A percentile compares a stretch with the other conserved stretches of the same genome.
Conservation (phyloP, 208 protist genomes). For the Acanthamoeba rhysodes region DNA sequence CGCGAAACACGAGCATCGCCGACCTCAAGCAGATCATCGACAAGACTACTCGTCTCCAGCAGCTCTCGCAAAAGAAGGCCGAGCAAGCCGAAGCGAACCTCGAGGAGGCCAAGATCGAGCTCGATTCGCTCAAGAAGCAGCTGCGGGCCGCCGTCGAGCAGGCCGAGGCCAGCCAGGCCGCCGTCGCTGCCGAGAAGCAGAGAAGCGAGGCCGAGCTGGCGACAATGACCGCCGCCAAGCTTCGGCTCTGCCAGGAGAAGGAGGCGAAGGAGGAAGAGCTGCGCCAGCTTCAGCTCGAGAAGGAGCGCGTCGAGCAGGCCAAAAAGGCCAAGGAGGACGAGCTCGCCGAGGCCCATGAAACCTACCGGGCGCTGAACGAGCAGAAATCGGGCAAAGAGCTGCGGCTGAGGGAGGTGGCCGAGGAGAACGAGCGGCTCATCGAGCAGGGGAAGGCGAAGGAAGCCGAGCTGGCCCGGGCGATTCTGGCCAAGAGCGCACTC, state of each 20-base stretch:
- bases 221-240: neutral
- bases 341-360: neutral
- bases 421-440: neutral
- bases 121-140: constrained; percentile 16
- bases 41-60: neutral
- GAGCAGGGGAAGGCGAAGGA: constrained; percentile 33
- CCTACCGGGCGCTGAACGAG: neutral
- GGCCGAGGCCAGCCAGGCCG: neutral
- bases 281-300: neutral
- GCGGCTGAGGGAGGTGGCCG: neutral
- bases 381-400: neutral
- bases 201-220: constrained; percentile 2
- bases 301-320: constrained; percentile 27
- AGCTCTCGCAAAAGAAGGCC: constrained; percentile 6
- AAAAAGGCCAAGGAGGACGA: constrained; percentile 48
- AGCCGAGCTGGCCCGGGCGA: neutral
- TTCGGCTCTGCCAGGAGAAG: constrained; percentile 8
- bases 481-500: constrained; percentile 23
- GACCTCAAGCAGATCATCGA: constrained; percentile 56
- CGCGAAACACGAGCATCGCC: neutral
- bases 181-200: neutral
- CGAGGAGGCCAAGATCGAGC: neutral
- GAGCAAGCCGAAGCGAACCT: neutral
- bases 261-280: constrained; percentile 35
- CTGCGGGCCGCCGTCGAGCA: neutral